A percentile compares a stretch with the other conserved stretches of the same genome.
Evolutionary conservation across 2,329 filamentous ascomycete genomes (phyloP).

Genomic region (Cladosporium sp.): DNA sequence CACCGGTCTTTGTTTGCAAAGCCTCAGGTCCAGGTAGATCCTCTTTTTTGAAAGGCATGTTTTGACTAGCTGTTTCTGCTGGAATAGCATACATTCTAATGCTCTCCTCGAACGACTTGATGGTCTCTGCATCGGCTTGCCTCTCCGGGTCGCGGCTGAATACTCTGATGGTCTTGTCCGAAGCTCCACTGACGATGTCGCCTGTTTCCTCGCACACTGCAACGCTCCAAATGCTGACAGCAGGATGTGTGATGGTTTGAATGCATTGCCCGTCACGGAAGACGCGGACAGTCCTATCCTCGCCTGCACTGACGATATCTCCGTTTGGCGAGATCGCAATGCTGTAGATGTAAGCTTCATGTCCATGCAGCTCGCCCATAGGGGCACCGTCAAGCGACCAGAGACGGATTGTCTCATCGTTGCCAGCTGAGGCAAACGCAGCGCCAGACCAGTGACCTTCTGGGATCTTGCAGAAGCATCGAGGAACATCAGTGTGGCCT

Average conservation of each 20-base stretch:
- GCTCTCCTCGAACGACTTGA: conserved; percentile 74
- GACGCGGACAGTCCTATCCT: conserved; percentile 87
- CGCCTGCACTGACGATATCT: conserved; percentile 84
- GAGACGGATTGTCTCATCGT: conserved; percentile 81
- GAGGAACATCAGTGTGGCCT: conserved; percentile 75
- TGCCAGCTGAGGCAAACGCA: conserved; percentile 91
- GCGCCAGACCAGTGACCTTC: conserved; percentile 72
- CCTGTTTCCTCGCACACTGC: conserved; percentile 77
- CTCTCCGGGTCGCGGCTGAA: conserved; percentile 72
- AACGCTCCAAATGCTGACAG: conserved; percentile 93
- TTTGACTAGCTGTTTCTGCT: conserved; percentile 62
- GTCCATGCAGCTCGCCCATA: conserved; percentile 74
- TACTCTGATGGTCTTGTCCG: conserved; percentile 78
- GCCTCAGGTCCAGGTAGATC: conserved; percentile 83
- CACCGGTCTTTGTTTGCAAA: conserved; percentile 72
- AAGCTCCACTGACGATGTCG: conserved; percentile 90
- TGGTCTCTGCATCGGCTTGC: conserved; percentile 59
- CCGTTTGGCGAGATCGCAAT: conserved; percentile 73
- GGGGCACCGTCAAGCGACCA: conserved; percentile 79
- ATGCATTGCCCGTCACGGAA: conserved; percentile 81
- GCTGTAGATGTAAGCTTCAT: conserved; percentile 93
- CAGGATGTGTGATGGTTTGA: conserved; percentile 94
- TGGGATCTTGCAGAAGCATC: conserved; percentile 82
- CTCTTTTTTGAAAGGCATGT: conserved; percentile 74
- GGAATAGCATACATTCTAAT: conserved; percentile 35